Conservation (phyloP, 257 asterid genomes). For the Solanum pennellii region DNA sequence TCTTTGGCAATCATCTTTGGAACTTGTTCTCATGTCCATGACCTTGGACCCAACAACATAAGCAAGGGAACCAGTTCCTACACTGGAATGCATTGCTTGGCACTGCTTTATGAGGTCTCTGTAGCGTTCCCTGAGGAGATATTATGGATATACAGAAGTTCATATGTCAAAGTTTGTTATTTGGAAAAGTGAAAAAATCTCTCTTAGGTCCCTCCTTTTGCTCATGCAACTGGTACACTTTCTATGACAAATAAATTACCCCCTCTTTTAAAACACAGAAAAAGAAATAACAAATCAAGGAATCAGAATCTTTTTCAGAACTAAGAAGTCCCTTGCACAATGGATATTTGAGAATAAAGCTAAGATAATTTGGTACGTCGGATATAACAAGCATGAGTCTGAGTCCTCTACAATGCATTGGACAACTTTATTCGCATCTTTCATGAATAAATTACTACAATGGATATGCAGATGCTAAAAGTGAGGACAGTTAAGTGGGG, state of each 20-base stretch:
- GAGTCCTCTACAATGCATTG: background rate
- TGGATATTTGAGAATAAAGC: background rate
- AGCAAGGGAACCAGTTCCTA: conserved; percentile 98
- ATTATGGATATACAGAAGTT: background rate
- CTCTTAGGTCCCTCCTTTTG: background rate
- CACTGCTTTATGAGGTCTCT: conserved; percentile 75
- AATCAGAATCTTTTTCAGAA: background rate
- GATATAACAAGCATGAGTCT: background rate
- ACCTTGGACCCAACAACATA: conserved; percentile 91
- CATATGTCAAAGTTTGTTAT: background rate
- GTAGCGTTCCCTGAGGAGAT: conserved; percentile 68
- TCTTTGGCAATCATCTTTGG: conserved; percentile 51
- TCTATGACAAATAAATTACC: background rate
- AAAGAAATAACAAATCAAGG: background rate
- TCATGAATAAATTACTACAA: background rate
- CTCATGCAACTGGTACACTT: background rate
- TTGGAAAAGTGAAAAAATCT: background rate
- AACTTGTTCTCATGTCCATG: conserved; percentile 91
- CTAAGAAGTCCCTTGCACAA: background rate
- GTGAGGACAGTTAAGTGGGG: background rate
- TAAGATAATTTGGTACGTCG: background rate
- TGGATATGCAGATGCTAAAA: background rate
- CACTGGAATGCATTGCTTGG: conserved; percentile 88
- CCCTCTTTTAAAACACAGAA: background rate
- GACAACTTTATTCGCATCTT: background rate